phyloP scores from a whole-genome alignment of 2,329 filamentous ascomycete genomes.

The Venturia pyrina region DNA sequence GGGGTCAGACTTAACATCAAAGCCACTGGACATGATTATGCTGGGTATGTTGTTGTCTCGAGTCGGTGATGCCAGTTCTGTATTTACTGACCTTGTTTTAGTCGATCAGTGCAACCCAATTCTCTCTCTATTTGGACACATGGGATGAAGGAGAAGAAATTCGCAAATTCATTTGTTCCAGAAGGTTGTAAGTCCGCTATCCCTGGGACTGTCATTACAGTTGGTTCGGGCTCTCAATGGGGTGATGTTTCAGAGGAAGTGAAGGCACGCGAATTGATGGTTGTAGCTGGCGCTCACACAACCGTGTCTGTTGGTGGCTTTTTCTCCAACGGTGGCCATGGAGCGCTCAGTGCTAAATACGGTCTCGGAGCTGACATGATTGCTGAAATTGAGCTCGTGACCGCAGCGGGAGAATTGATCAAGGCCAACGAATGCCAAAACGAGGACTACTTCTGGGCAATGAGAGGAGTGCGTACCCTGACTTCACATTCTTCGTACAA shows the following conservation, averaged over 20 bases:
- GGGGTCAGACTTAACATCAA: slow-evolving; percentile 11
- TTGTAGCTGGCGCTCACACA: slow-evolving; percentile 2
- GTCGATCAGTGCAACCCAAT: not conserved
- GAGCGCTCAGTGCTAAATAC: slow-evolving; percentile 21
- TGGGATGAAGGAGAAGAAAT: slow-evolving; percentile 8
- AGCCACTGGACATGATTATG: slow-evolving; percentile 12
- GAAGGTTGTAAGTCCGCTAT: slow-evolving; percentile 6
- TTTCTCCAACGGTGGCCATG: slow-evolving; percentile 24
- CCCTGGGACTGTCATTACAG: slow-evolving; percentile 5
- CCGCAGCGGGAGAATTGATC: slow-evolving; percentile 27
- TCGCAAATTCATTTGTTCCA: slow-evolving; percentile 5
- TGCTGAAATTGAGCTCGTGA: slow-evolving; percentile 29
- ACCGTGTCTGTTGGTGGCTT: slow-evolving; percentile 11
- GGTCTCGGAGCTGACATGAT: slow-evolving; percentile 31
- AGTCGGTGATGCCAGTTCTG: no score
- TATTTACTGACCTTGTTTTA: not conserved
- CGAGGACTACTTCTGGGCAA: slow-evolving; percentile 12
- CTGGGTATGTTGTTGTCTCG: not conserved
- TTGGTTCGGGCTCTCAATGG: slow-evolving; percentile 8
- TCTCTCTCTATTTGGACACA: slow-evolving; percentile 12
- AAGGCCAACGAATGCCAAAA: slow-evolving; percentile 24
- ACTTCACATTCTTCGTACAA: not conserved
- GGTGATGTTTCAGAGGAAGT: not conserved
- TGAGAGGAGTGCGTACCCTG: slow-evolving; percentile 8
- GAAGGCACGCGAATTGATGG: slow-evolving; percentile 1